Evolutionary conservation across 148 eudicot species (phyloP).

Genomic region (Silene latifolia): DNA sequence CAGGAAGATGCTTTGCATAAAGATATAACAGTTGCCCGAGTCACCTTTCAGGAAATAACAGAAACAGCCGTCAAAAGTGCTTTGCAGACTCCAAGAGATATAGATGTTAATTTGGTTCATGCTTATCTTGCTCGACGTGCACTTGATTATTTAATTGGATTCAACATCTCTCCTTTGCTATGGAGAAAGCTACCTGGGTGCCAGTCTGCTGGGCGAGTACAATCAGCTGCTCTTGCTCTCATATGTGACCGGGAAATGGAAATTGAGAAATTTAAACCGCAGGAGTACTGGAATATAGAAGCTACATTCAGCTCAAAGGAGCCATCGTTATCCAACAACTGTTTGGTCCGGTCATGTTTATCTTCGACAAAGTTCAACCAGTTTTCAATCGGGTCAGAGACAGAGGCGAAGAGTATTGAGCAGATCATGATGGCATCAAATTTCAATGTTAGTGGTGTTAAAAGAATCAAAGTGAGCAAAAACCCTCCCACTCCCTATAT

Average conservation of each 20-base stretch:
- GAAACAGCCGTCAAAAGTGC: constrained; percentile 81
- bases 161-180: constrained; percentile 84
- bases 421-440: constrained; percentile 42
- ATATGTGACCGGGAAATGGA: constrained; percentile 83
- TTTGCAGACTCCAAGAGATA: constrained; percentile 66
- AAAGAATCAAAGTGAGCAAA: constrained; percentile 48
- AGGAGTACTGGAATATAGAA: constrained; percentile 82
- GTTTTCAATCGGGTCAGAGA: constrained; percentile 54
- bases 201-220: constrained; percentile 97
- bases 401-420: constrained; percentile 58
- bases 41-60: constrained; percentile 87
- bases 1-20: constrained; percentile 73
- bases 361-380: constrained; percentile 59
- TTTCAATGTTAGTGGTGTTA: constrained; percentile 51
- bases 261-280: constrained; percentile 71
- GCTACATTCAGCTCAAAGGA: constrained; percentile 45
- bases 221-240: constrained; percentile 89
- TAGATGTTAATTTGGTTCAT: constrained; percentile 82
- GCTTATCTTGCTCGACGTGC: constrained; percentile 99
- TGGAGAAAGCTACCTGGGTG: constrained; percentile 98
- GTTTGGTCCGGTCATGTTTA: constrained; percentile 46
- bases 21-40: constrained; percentile 67
- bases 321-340: constrained; percentile 16
- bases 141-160: constrained; percentile 95
- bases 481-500: constrained; percentile 83